phyloP scores from a whole-genome alignment of 2,329 filamentous ascomycete genomes.

The Hortaea werneckii region DNA sequence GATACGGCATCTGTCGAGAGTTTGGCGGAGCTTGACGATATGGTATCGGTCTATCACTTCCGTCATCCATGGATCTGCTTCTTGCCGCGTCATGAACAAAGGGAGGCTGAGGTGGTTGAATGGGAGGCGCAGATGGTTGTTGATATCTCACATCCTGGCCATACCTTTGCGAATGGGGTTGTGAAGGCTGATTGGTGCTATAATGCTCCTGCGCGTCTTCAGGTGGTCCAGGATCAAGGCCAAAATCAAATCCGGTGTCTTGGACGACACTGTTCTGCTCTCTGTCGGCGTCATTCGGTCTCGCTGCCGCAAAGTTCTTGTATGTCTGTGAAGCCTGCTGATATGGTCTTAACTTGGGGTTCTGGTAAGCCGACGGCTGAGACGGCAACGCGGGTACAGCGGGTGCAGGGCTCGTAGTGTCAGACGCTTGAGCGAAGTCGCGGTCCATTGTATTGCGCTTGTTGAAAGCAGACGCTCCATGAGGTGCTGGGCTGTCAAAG shows the following conservation, averaged over 20 bases:
- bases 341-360: no score
- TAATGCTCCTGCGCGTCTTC: no score
- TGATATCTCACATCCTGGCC: not conserved
- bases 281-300: no score
- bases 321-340: no score
- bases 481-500: constrained; percentile 41
- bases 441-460: constrained; percentile 17
- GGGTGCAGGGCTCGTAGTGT: constrained; percentile 3
- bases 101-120: constrained; percentile 16
- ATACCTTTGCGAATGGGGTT: not conserved
- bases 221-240: no score
- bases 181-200: not conserved
- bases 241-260: no score
- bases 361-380: not conserved
- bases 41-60: constrained; percentile 13
- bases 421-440: not conserved
- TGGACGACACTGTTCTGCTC: no score
- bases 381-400: constrained; percentile 1
- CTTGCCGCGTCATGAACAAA: constrained; percentile 12
- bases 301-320: no score
- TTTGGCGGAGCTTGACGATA: constrained; percentile 15
- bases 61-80: constrained; percentile 20
- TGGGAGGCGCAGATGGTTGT: constrained; percentile 1
- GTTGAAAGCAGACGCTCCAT: constrained; percentile 19
- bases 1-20: no score